phyloP scores from a whole-genome alignment of 768 basidiomycete genomes.

The Amanita pallidorosea region DNA sequence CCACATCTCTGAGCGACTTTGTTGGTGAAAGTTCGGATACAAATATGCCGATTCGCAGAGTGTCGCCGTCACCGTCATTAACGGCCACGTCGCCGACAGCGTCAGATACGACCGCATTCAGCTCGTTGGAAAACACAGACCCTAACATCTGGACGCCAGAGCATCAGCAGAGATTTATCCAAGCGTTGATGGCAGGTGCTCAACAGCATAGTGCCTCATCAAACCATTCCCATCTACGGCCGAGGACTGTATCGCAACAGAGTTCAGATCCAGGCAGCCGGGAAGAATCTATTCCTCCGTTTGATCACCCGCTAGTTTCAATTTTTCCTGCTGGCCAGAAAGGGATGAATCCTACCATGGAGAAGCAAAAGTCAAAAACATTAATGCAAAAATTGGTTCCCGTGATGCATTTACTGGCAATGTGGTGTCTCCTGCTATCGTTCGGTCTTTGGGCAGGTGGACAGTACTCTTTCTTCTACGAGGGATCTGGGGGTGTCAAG shows the following conservation, averaged over 20 bases:
- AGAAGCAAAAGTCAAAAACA: slow-evolving; percentile 14
- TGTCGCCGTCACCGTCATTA: slow-evolving; percentile 15
- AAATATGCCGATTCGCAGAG: slow-evolving; percentile 22
- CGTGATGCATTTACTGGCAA: slow-evolving; percentile 49
- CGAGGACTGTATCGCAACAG: not conserved
- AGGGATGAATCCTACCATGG: not conserved
- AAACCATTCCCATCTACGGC: not conserved
- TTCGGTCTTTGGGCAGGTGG: slow-evolving; percentile 60
- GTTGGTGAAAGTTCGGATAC: slow-evolving; percentile 27
- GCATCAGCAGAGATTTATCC: slow-evolving; percentile 59
- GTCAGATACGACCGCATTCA: slow-evolving; percentile 12
- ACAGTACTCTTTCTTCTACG: slow-evolving; percentile 31
- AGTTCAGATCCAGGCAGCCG: not conserved
- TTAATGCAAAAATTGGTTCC: slow-evolving; percentile 52
- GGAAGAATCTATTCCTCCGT: slow-evolving; percentile 12
- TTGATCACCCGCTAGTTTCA: slow-evolving; percentile 38
- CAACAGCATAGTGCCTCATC: slow-evolving; percentile 8
- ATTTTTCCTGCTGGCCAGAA: slow-evolving; percentile 22
- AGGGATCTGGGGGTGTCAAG: slow-evolving; percentile 15
- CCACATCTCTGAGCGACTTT: slow-evolving; percentile 21
- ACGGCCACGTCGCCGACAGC: slow-evolving; percentile 7
- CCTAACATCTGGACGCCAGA: slow-evolving; percentile 57
- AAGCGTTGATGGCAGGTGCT: slow-evolving; percentile 41
- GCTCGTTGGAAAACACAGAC: slow-evolving; percentile 21
- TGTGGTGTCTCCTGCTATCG: slow-evolving; percentile 56